Evolutionary conservation across 768 basidiomycete genomes (phyloP).

Genomic region (Naganishia friedmannii): DNA sequence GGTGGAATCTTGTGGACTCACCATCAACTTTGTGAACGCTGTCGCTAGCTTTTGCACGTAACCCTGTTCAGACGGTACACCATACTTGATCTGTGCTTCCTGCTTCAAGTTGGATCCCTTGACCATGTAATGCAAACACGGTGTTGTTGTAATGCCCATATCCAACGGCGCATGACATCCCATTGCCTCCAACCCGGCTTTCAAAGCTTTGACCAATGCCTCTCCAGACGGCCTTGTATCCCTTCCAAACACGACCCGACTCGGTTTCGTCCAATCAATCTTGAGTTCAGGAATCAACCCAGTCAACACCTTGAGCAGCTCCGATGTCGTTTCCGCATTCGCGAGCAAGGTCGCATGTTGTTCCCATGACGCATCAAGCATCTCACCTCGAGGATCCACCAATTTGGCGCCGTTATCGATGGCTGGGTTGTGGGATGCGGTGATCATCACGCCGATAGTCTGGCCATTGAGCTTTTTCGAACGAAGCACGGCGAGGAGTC

Average conservation of each 20-base stretch:
- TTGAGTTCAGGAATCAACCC: slow-evolving; percentile 63
- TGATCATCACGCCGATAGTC: slow-evolving; percentile 96
- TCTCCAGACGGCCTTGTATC: slow-evolving; percentile 89
- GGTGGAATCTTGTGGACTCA: too few species aligned
- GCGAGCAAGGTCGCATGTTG: slow-evolving; percentile 77
- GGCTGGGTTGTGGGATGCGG: slow-evolving; percentile 99
- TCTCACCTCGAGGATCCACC: slow-evolving; percentile 94
- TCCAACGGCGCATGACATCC: slow-evolving; percentile 59
- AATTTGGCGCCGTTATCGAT: slow-evolving; percentile 99
- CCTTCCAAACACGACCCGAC: slow-evolving; percentile 81
- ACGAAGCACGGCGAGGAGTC: slow-evolving; percentile 79
- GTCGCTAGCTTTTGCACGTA: slow-evolving; percentile 76
- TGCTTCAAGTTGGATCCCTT: slow-evolving; percentile 79
- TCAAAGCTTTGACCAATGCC: slow-evolving; percentile 69
- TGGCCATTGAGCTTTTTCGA: slow-evolving; percentile 89
- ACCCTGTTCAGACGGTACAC: slow-evolving; percentile 73
- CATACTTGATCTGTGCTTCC: slow-evolving; percentile 69
- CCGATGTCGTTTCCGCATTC: slow-evolving; percentile 72
- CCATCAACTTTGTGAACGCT: slow-evolving; percentile 83
- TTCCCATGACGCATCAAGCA: slow-evolving; percentile 95
- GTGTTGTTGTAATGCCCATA: slow-evolving; percentile 85
- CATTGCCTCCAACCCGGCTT: slow-evolving; percentile 76
- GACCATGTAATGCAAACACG: slow-evolving; percentile 92
- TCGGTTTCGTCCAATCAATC: slow-evolving; percentile 75
- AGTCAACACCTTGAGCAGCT: slow-evolving; percentile 67